A percentile compares a stretch with the other conserved stretches of the same genome.
These are phyloP conservation scores for Quercus gilva DNA, from an alignment of 306 rosid genomes.

Conservation along the genomic window DNA sequence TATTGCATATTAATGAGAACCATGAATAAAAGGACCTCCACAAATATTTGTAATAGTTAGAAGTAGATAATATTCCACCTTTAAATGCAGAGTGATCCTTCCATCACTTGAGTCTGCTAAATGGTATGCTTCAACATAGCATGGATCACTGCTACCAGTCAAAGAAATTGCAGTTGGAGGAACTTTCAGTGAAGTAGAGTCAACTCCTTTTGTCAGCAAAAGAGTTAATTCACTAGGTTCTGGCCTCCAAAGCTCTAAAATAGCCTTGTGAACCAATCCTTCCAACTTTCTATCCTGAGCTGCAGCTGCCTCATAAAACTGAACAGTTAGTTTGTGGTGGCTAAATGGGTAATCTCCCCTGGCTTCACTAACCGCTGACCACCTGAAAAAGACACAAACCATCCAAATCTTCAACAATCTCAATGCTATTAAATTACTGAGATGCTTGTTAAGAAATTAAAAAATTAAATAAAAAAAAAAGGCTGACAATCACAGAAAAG, in stretches of 20 bases:
- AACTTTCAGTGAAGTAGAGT: constrained; percentile 84
- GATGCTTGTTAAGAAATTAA: background rate
- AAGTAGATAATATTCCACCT: constrained; percentile 46
- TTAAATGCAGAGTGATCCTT: constrained; percentile 83
- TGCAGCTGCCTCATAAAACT: constrained; percentile 94
- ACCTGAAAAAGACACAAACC: constrained; percentile 53
- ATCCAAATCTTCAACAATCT: background rate
- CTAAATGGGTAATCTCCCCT: constrained; percentile 99
- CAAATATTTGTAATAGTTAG: background rate
- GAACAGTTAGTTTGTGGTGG: constrained; percentile 98
- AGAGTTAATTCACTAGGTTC: constrained; percentile 90
- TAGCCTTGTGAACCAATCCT: constrained; percentile 98
- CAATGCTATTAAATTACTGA: background rate
- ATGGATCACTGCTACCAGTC: constrained; percentile 98
- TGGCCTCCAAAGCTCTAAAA: constrained; percentile 97
- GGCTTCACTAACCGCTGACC: constrained; percentile 92
- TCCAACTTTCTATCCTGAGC: constrained; percentile 99
- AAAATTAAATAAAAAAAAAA: background rate
- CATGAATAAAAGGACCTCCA: background rate
- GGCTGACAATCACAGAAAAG: background rate
- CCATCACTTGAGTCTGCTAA: constrained; percentile 93
- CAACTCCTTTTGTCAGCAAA: constrained; percentile 87
- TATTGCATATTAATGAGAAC: background rate
- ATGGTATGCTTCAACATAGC: constrained; percentile 97
- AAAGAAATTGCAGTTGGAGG: constrained; percentile 95